Percentiles rank a stretch among this genome's conserved stretches.
These are phyloP conservation scores for Wickerhamiella australiensis DNA, from an alignment of 805 yeast species.

Conservation along the genomic window DNA sequence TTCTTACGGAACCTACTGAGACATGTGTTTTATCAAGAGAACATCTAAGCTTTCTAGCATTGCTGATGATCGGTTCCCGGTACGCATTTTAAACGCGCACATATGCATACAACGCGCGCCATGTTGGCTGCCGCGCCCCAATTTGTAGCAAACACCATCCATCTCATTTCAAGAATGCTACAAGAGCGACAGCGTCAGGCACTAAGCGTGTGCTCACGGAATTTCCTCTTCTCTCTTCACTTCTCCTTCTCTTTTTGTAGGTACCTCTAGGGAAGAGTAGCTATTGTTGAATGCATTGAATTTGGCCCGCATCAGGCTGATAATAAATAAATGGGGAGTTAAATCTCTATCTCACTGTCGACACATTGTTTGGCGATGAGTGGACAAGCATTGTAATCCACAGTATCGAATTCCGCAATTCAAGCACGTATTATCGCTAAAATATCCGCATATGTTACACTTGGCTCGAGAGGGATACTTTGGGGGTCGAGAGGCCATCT, in stretches of 20 bases:
- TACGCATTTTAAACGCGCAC: background rate
- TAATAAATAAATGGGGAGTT: background rate
- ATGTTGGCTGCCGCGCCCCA: no score
- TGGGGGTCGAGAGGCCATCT: slow-evolving; percentile 28
- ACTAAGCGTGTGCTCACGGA: no score
- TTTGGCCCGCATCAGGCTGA: background rate
- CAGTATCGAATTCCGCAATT: slow-evolving; percentile 31
- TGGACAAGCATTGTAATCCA: slow-evolving; percentile 27
- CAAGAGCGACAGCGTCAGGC: no score
- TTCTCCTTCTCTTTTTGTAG: no score
- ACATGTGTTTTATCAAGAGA: no score
- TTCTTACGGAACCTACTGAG: background rate
- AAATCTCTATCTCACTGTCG: background rate
- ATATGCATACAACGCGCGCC: background rate
- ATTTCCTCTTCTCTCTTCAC: no score
- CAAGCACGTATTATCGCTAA: slow-evolving; percentile 28
- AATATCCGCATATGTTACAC: slow-evolving; percentile 34
- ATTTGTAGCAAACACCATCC: no score
- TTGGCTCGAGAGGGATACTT: slow-evolving; percentile 28
- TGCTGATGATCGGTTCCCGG: background rate
- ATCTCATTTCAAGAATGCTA: no score
- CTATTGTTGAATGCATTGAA: no score
- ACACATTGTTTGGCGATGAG: slow-evolving; percentile 32
- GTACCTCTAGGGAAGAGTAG: no score
- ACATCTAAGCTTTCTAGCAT: no score